Evolutionary conservation across 805 yeast genomes (phyloP), one percentile per base, ranked within the genome.

Genomic region (Barnettozyma pratensis): DNA sequence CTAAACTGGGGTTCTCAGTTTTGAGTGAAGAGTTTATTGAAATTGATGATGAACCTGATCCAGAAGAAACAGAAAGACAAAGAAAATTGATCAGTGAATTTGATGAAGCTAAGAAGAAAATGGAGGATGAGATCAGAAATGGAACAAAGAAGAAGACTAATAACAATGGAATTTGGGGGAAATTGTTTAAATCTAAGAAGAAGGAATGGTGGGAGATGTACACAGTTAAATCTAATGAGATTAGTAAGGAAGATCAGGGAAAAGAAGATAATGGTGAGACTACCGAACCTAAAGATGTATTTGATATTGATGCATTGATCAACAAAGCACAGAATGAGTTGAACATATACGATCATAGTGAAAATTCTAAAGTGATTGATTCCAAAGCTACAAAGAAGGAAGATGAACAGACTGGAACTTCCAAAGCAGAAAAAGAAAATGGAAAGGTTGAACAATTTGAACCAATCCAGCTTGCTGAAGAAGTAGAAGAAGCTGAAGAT

Each of bases 1-100:
- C 77, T 53, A 67, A 70, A 44, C 58, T 87, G 38, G 91, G 87
- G 4, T 85, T 95, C 81, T 85, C 87, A 47, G 89, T 94, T 5
- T 64, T 90, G 39, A 80, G 85, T 53, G 99, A 94, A 50, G 96
- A 91, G 63, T 94, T 94, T 62, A 84, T 87, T 19, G 99, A 94
- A 66, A 91, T 94, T 56, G 97, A 91, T 63, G 47, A 47, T 44
- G 97, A 92, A 61, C 95, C 97, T 0, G 96, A 92, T 65, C 88
- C 96, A 3, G 96, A 88, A 56, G 81, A 84, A 58, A 77, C 80
- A 27, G 90, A 90, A 55, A 80, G 92, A 55, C 95, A 90, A 60
- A 74, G 97, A 51, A 81, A 87, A 60, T 72, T 94, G 58, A 76
- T 94, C 10, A 72, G 74, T 49, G 99, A 94, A 63, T 86, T 92